Base-by-base conservation (phyloP, 768 basidiomycete species). In the Suillus subalutaceus region DNA sequence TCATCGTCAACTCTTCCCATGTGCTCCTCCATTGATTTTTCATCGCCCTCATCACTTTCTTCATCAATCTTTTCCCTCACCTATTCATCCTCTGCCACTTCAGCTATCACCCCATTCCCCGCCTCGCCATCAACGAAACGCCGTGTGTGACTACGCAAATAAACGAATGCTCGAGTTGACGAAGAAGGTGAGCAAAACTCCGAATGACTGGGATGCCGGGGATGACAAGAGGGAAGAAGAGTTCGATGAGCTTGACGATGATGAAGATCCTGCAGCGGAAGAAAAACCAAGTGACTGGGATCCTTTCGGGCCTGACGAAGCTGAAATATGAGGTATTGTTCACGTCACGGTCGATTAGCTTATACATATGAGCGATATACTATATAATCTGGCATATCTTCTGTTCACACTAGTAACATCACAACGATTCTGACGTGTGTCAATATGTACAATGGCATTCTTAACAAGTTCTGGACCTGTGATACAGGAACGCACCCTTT, bases 251-350 rank as follows among this genome's bases (percentile, higher is more conserved):
- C 72, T 71, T 40, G 65, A 58, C 10, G 65, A 23, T 6, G 62
- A 50, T 23, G 50, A 52, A 8, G 69, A 77, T 32, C 73, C 65
- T 32, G 75, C 75, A 57, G 68, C 68, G 16, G 65, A 66, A 58
- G 75, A 76, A 63, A 77, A 75, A 48, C 74, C 76, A 1, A 71
- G 71, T 18, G 75, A 76, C 57, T 76, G 72, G 75, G 74, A 76
- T 41, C 75, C 75, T 18, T 76, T 76, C 6, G 69, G 67, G 55
- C 40, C 58, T 3, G 73, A 77, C 46, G 76, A 77, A 53, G 65
- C 5, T 2, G 76, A 77, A 13, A 10, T 75, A 26, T 75, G 53
- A 59, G 26, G 23, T 41, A 9, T 23, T 40, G 23, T 5, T 56
- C 55, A 4, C 20, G 12, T 56, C 20, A 2, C 4, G 55, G 55